These are phyloP conservation scores for Crinitomyces ghanaensis DNA, from an alignment of 805 yeast genomes.

Conservation along the genomic window DNA sequence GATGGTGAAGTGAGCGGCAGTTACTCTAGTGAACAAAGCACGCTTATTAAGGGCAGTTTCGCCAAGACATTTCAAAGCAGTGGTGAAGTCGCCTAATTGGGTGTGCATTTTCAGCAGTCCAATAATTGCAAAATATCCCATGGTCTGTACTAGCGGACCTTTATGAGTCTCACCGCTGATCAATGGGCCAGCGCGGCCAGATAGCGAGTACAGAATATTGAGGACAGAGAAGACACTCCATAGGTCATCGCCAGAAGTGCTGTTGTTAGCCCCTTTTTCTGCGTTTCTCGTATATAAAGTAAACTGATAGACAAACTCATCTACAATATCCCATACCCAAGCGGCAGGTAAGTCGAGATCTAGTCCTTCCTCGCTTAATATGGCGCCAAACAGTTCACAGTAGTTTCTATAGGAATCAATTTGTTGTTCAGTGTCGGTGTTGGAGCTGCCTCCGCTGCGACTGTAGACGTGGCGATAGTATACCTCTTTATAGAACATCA, in stretches of 20 bases:
- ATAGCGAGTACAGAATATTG: constrained; percentile 37
- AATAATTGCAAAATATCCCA: constrained; percentile 39
- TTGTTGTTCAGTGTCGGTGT: constrained; percentile 36
- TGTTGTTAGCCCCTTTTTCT: constrained; percentile 16
- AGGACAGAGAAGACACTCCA: constrained; percentile 39
- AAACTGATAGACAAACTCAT: constrained; percentile 42
- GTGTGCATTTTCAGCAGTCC: constrained; percentile 41
- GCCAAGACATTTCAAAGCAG: constrained; percentile 39
- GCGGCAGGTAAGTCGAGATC: constrained; percentile 36
- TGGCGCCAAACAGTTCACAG: constrained; percentile 36
- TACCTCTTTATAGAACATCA: constrained; percentile 37
- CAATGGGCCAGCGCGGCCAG: constrained; percentile 35
- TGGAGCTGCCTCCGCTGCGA: constrained; percentile 31
- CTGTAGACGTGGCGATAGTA: constrained; percentile 42
- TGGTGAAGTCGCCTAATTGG: constrained; percentile 37
- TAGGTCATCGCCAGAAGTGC: constrained; percentile 25
- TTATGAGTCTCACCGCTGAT: too few species aligned
- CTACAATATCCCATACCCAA: constrained; percentile 44
- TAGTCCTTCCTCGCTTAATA: constrained; percentile 34
- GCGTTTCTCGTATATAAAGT: constrained; percentile 31
- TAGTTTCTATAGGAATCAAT: constrained; percentile 39
- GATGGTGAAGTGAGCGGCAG: constrained; percentile 40
- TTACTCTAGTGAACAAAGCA: constrained; percentile 36
- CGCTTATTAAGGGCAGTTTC: constrained; percentile 36
- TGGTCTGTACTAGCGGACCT: constrained; percentile 34